Conservation (phyloP, 2,329 filamentous ascomycete genomes). For the Cladosporium phlei region DNA sequence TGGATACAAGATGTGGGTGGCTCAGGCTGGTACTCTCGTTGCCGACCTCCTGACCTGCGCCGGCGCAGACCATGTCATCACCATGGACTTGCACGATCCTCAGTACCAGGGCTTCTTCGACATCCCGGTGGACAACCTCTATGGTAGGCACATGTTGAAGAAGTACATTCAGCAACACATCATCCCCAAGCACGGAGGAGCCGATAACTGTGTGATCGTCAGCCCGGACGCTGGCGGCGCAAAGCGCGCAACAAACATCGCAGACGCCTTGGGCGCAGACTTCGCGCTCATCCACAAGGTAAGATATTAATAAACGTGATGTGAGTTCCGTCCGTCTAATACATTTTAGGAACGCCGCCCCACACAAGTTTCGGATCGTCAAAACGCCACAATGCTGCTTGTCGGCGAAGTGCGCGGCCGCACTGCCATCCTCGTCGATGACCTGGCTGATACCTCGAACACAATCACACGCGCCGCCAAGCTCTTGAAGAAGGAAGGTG, state of each 20-base stretch:
- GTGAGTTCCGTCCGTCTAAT: conserved; percentile 16
- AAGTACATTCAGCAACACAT: conserved; percentile 74
- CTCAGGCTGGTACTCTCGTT: conserved; percentile 90
- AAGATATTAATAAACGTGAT: too few relatives aligned
- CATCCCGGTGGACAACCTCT: conserved; percentile 96
- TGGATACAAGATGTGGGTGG: conserved; percentile 98
- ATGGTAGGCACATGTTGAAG: conserved; percentile 69
- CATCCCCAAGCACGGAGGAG: conserved; percentile 66
- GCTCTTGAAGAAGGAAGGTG: conserved; percentile 87
- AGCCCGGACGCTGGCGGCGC: conserved; percentile 95
- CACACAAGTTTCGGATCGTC: conserved; percentile 78
- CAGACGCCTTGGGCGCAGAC: conserved; percentile 85
- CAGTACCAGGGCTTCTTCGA: conserved; percentile 99
- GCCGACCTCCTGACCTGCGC: conserved; percentile 93
- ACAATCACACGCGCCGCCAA: conserved; percentile 96
- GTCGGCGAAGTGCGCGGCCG: conserved; percentile 79
- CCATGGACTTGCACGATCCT: conserved; percentile 92
- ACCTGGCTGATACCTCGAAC: conserved; percentile 92
- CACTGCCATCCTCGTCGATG: conserved; percentile 86
- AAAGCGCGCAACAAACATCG: conserved; percentile 92
- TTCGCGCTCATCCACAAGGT: conserved; percentile 99
- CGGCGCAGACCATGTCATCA: conserved; percentile 93
- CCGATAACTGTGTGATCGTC: conserved; percentile 64
- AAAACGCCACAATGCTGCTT: conserved; percentile 83
- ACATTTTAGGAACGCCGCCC: conserved; percentile 70